phyloP scores from a whole-genome alignment of 2,329 filamentous ascomycete genomes.

The Didymellaceae sp. region DNA sequence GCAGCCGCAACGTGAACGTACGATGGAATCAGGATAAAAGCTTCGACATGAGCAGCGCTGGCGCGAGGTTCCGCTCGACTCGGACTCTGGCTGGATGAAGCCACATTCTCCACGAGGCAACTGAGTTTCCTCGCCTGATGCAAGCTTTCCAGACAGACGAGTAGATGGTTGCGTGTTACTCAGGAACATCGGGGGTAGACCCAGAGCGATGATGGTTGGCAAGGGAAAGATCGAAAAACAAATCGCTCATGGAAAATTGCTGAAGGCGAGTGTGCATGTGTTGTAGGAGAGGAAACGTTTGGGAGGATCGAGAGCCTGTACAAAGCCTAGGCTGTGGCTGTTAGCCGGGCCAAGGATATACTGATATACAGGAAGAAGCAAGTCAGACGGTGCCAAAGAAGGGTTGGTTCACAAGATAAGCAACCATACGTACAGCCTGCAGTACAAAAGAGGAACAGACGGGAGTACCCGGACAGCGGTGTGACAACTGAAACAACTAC shows the following conservation, averaged over 20 bases:
- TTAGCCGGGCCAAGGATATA: conserved; percentile 36
- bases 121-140: conserved; percentile 36
- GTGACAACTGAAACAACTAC: conserved; percentile 32
- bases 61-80: conserved; percentile 29
- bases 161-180: conserved; percentile 39
- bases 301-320: conserved; percentile 18
- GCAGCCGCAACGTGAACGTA: conserved; percentile 54
- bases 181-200: conserved; percentile 48
- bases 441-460: conserved; percentile 32
- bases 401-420: conserved; percentile 44
- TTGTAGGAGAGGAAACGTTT: conserved; percentile 16
- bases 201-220: conserved; percentile 33
- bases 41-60: conserved; percentile 55
- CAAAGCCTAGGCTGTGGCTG: conserved; percentile 19
- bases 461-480: conserved; percentile 42
- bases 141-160: conserved; percentile 39
- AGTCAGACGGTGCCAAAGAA: conserved; percentile 24
- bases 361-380: conserved; percentile 41
- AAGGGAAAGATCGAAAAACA: conserved; percentile 28
- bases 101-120: conserved; percentile 50
- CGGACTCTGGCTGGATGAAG: conserved; percentile 41
- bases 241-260: conserved; percentile 45
- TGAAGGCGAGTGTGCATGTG: conserved; percentile 12
- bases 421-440: conserved; percentile 34
- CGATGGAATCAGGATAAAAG: conserved; percentile 49